Conservation (phyloP, 129 eudicot genomes). For the Smallanthus sonchifolius region DNA sequence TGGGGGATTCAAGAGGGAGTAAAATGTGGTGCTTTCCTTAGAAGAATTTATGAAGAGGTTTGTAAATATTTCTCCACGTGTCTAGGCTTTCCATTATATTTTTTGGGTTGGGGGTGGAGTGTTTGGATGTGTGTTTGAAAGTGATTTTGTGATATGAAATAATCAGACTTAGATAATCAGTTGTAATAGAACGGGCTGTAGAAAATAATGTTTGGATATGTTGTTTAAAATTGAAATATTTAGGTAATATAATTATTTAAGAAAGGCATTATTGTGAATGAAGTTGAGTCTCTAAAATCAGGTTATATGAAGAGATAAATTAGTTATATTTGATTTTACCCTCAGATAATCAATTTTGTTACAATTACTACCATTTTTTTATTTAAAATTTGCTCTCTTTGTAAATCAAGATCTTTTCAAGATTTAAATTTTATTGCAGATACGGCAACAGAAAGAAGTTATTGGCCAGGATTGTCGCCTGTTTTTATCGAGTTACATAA, state of each 20-base stretch:
- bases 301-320: not conserved
- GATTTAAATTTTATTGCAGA: constrained; percentile 36
- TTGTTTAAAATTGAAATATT: not conserved
- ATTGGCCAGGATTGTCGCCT: constrained; percentile 48
- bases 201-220: not conserved
- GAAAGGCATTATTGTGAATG: not conserved
- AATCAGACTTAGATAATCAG: not conserved
- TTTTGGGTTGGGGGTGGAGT: not conserved
- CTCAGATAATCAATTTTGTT: not conserved
- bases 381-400: not conserved
- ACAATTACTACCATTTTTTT: not conserved
- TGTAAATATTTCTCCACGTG: not conserved
- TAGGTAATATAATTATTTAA: not conserved
- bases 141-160: not conserved
- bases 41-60: constrained; percentile 96
- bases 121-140: not conserved
- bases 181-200: not conserved
- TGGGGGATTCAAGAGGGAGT: constrained; percentile 67
- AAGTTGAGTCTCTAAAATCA: not conserved
- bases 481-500: constrained; percentile 64
- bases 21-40: constrained; percentile 69
- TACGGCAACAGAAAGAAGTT: constrained; percentile 81
- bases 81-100: not conserved
- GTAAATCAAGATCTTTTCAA: not conserved
- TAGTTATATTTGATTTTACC: not conserved